Evolutionary conservation across 306 rosid species (phyloP).

Genomic region (Elaeagnus macrophylla): DNA sequence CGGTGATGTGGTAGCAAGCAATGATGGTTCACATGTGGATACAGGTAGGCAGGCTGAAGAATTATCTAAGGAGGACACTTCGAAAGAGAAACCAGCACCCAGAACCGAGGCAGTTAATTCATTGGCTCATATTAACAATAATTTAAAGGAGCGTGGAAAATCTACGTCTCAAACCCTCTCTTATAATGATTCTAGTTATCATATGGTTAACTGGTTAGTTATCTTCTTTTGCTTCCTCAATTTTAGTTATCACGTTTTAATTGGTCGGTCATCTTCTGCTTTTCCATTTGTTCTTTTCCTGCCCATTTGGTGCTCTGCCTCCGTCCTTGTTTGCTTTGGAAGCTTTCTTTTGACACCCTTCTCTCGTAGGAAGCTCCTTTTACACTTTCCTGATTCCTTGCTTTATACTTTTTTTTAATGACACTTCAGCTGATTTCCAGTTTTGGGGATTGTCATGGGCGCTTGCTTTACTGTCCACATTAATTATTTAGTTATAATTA

Average conservation of each 20-base stretch:
- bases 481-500: not conserved
- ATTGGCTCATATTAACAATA: constrained; percentile 36
- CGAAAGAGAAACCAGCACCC: constrained; percentile 22
- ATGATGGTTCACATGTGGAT: constrained; percentile 21
- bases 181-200: constrained; percentile 76
- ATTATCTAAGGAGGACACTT: constrained; percentile 23
- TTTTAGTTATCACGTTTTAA: constrained; percentile 2
- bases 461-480: not conserved
- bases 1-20: constrained; percentile 32
- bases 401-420: not conserved
- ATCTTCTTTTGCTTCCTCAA: constrained; percentile 18
- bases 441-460: not conserved
- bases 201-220: constrained; percentile 99
- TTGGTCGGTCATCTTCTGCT: not conserved
- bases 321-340: too few species aligned
- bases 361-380: not conserved
- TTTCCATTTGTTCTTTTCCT: not conserved
- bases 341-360: too few species aligned
- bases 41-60: constrained; percentile 36
- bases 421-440: not conserved
- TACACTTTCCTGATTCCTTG: not conserved
- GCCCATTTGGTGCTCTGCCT: not conserved
- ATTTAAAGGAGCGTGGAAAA: constrained; percentile 65
- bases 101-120: constrained; percentile 32
- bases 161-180: constrained; percentile 60